Percentiles rank a stretch among this genome's conserved stretches.
phyloP scores from a whole-genome alignment of 164 flowering plant genomes.

The Brasenia schreberi region DNA sequence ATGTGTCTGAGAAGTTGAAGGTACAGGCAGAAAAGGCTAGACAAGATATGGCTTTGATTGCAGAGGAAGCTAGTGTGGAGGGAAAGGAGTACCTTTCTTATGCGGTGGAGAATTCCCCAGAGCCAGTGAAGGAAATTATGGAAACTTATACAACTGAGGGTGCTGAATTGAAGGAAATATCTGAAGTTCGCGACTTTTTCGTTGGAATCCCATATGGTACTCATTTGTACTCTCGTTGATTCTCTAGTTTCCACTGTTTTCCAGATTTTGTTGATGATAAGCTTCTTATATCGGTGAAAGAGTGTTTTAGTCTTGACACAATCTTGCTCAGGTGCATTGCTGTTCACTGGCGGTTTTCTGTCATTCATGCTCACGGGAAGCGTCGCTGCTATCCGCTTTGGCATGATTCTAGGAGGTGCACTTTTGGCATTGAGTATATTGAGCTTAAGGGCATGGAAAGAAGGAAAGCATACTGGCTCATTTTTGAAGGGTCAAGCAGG shows the following conservation, averaged over 20 bases:
- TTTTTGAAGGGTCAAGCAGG: conserved; percentile 84
- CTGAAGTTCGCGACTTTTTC: conserved; percentile 56
- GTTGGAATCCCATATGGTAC: conserved; percentile 96
- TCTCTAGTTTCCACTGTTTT: neutral
- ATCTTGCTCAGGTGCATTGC: conserved; percentile 52
- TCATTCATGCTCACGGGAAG: conserved; percentile 86
- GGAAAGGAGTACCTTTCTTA: conserved; percentile 50
- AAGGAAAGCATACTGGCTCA: conserved; percentile 29
- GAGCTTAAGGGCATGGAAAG: conserved; percentile 54
- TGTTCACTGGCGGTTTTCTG: conserved; percentile 69
- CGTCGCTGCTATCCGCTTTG: conserved; percentile 75
- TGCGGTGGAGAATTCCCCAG: conserved; percentile 61
- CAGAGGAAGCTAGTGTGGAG: conserved; percentile 49
- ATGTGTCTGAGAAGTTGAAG: conserved; percentile 54
- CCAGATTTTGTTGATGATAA: neutral
- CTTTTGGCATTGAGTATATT: conserved; percentile 65
- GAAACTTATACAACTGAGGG: conserved; percentile 49
- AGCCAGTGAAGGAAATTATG: conserved; percentile 69
- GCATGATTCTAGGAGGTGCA: conserved; percentile 77
- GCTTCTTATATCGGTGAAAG: neutral
- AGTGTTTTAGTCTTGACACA: conserved; percentile 1
- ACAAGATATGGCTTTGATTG: conserved; percentile 40
- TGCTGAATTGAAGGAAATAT: conserved; percentile 37
- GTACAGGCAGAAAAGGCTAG: conserved; percentile 72
- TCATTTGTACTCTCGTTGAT: neutral